Evolutionary conservation across 2,329 filamentous ascomycete species (phyloP), one percentile per base, ranked within the genome.

Genomic region (Penicillium sp.): DNA sequence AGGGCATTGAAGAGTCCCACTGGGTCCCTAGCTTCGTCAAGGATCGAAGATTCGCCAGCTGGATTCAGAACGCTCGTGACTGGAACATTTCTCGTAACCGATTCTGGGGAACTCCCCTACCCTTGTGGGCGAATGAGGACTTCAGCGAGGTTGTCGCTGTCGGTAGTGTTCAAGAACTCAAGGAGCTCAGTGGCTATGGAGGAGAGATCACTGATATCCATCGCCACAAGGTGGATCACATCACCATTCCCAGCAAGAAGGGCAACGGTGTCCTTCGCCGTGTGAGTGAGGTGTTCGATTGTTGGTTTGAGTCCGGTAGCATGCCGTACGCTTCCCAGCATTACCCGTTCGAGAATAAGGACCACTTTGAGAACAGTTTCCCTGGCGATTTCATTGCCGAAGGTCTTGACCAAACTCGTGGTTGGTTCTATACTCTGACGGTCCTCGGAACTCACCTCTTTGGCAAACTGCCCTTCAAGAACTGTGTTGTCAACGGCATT

Each of bases 41-140:
- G 77, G 93, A 97, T 71, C 91, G 90, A 74, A 88, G 94, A 15
- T 98, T 98, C 71, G 87, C 90, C 50, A 95, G 89, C 79, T 97
- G 94, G 94, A 94, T 98, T 65, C 83, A 86, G 63, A 94, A 94
- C 73, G 93, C 94, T 15, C 89, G 90, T 62, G 94, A 98, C 77
- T 98, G 94, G 94, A 96, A 97, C 74, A 90, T 98, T 35, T 95
- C 92, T 58, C 86, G 94, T 67, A 97, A 96, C 76, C 87, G 94
- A 60, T 98, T 96, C 79, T 97, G 94, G 94, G 94, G 94, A 55
- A 97, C 93, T 0, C 93, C 93, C 1, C 88, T 97, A 62, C 93
- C 93, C 7, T 79, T 97, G 41, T 98, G 94, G 94, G 90, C 91
- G 44, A 96, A 91, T 72, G 92, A 96, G 31, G 93, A 97, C 73